These are phyloP conservation scores for Pestalotiopsis sp. DNA, from an alignment of 2,329 filamentous ascomycete species.

Conservation along the genomic window DNA sequence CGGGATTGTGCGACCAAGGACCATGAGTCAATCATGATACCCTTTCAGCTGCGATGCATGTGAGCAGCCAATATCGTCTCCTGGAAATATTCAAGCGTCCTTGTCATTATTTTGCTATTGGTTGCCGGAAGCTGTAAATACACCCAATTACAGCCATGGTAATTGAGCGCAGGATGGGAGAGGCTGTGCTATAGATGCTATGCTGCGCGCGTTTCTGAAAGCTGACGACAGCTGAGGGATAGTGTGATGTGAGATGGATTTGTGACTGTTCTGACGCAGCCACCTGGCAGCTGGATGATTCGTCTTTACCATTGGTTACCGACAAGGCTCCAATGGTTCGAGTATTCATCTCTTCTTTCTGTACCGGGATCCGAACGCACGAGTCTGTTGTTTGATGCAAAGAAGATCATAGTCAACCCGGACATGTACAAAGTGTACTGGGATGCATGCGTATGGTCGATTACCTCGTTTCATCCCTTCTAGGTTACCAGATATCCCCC, in stretches of 20 bases:
- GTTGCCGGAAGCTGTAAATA: background rate
- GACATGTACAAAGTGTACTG: background rate
- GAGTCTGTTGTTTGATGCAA: slow-evolving; percentile 1
- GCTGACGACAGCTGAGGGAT: slow-evolving; percentile 4
- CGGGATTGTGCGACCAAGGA: slow-evolving; percentile 1
- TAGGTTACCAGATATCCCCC: too few relatives aligned
- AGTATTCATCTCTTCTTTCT: background rate
- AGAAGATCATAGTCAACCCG: background rate
- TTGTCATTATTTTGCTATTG: background rate
- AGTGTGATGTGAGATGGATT: background rate
- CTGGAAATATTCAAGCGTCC: background rate
- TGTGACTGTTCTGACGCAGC: background rate
- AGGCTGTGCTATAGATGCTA: background rate
- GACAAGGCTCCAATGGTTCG: background rate
- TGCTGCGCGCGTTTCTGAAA: background rate
- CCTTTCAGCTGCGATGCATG: background rate
- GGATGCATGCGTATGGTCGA: background rate
- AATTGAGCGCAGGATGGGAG: background rate
- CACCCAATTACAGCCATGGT: background rate
- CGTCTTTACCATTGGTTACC: background rate
- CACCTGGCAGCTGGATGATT: background rate
- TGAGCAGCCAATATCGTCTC: background rate
- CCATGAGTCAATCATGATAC: slow-evolving; percentile 3
- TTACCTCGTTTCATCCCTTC: background rate
- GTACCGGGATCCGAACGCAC: background rate